Percentiles rank a stretch among this genome's conserved stretches.
Conservation (phyloP, 768 basidiomycete genomes). For the Psilocybe sp. region DNA sequence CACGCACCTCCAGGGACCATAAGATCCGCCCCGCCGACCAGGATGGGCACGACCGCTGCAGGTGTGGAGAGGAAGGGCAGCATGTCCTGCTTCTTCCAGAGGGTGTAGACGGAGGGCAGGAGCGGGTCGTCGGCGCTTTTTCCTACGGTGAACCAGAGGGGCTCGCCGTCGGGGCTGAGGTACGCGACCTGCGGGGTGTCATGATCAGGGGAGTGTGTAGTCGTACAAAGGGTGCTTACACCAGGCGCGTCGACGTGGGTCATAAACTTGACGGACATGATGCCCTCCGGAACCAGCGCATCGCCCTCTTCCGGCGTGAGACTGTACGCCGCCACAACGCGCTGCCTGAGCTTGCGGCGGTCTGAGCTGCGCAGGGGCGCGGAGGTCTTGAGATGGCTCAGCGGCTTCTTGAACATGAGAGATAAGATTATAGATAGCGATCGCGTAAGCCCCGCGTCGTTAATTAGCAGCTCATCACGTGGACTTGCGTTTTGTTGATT, state of each 20-base stretch:
- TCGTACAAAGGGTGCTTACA: constrained; percentile 35
- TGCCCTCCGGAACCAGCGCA: constrained; percentile 69
- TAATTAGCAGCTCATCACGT: background rate
- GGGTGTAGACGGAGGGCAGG: constrained; percentile 71
- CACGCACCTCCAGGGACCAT: constrained; percentile 83
- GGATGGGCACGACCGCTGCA: constrained; percentile 62
- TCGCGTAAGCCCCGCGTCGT: background rate
- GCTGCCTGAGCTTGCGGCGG: constrained; percentile 66
- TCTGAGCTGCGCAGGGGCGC: constrained; percentile 75
- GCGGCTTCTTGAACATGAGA: constrained; percentile 78
- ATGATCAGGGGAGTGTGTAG: constrained; percentile 1
- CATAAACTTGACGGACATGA: constrained; percentile 63
- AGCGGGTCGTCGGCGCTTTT: constrained; percentile 66
- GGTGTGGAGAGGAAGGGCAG: constrained; percentile 75
- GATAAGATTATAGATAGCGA: constrained; percentile 4
- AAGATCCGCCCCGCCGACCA: constrained; percentile 80
- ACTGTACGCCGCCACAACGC: constrained; percentile 45
- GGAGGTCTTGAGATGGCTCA: constrained; percentile 68
- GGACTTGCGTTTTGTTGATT: constrained; percentile 19
- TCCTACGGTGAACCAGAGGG: constrained; percentile 76
- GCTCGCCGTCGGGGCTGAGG: constrained; percentile 61
- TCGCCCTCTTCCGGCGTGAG: constrained; percentile 60
- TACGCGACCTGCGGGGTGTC: constrained; percentile 51
- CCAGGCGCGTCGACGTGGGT: constrained; percentile 66
- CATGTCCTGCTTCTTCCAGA: constrained; percentile 72